A percentile compares a stretch with the other conserved stretches of the same genome.
Conservation (phyloP, 306 rosid genomes). For the Inga leiocalycina region DNA sequence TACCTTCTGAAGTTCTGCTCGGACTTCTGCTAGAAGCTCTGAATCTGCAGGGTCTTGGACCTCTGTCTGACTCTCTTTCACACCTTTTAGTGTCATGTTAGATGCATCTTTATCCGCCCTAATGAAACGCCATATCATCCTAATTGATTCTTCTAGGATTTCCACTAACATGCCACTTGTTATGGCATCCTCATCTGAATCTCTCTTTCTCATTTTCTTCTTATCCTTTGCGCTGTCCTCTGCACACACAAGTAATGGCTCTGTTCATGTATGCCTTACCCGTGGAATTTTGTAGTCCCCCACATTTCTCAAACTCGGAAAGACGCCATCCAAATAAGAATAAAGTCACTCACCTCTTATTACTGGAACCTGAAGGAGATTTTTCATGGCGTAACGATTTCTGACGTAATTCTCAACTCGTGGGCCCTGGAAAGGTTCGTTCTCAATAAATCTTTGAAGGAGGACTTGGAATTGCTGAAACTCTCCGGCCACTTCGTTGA, state of each 20-base stretch:
- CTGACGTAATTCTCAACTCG: slow-evolving; percentile 70
- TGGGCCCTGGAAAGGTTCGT: slow-evolving; percentile 75
- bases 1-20: slow-evolving; percentile 74
- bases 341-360: slow-evolving; percentile 56
- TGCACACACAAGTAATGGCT: slow-evolving; percentile 42
- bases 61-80: slow-evolving; percentile 40
- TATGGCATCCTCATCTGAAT: slow-evolving; percentile 40
- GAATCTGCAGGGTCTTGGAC: slow-evolving; percentile 73
- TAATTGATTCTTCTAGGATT: slow-evolving; percentile 75
- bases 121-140: slow-evolving; percentile 80
- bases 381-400: slow-evolving; percentile 61
- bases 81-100: slow-evolving; percentile 31
- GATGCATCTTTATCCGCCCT: slow-evolving; percentile 63
- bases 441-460: slow-evolving; percentile 77
- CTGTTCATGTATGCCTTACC: slow-evolving; percentile 10
- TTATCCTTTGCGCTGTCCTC: slow-evolving; percentile 62
- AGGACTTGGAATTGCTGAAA: slow-evolving; percentile 88
- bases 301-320: background rate
- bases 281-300: slow-evolving; percentile 25
- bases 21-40: slow-evolving; percentile 51
- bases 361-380: slow-evolving; percentile 81
- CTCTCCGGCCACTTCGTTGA: slow-evolving; percentile 74
- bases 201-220: slow-evolving; percentile 48
- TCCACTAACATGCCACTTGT: slow-evolving; percentile 67
- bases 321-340: no score